These are phyloP conservation scores for Typha latifolia DNA, from an alignment of 176 grass and related monocot species.

Conservation along the genomic window DNA sequence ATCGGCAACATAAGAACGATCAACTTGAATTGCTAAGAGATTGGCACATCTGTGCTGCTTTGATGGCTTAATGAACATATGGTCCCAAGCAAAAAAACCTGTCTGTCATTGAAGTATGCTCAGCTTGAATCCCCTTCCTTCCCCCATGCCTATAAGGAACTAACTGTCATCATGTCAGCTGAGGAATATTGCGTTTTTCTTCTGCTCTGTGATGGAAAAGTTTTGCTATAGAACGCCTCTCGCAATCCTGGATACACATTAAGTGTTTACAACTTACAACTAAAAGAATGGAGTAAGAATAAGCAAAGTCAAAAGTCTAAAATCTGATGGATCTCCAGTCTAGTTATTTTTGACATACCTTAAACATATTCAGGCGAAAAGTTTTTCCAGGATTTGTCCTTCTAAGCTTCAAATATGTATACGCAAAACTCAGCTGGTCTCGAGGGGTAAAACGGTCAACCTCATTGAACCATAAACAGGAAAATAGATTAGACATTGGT, in stretches of 20 bases:
- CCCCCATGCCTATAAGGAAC: neutral
- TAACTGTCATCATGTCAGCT: slow-evolving; percentile 18
- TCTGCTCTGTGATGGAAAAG: slow-evolving; percentile 96
- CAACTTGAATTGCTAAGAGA: neutral
- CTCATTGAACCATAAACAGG: slow-evolving; percentile 97
- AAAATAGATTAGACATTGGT: slow-evolving; percentile 94
- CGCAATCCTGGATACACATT: slow-evolving; percentile 53
- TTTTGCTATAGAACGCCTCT: slow-evolving; percentile 90
- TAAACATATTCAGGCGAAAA: slow-evolving; percentile 92
- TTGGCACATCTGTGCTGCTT: neutral
- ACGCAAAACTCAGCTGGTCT: slow-evolving; percentile 97
- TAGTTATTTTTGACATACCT: slow-evolving; percentile 33
- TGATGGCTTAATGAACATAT: neutral
- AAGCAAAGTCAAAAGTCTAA: slow-evolving; percentile 7
- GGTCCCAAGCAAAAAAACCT: neutral
- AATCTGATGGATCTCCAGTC: neutral
- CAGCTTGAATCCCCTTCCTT: neutral
- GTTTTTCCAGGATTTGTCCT: slow-evolving; percentile 71
- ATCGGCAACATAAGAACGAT: too few relatives aligned
- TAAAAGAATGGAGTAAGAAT: slow-evolving; percentile 5
- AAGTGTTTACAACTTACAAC: neutral
- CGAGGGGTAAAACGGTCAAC: slow-evolving; percentile 91
- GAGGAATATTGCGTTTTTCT: slow-evolving; percentile 56
- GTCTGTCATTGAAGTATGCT: neutral
- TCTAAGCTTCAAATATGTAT: slow-evolving; percentile 94